Conservation (phyloP, 106 monocot genomes). For the Platanthera guangdongensis region DNA sequence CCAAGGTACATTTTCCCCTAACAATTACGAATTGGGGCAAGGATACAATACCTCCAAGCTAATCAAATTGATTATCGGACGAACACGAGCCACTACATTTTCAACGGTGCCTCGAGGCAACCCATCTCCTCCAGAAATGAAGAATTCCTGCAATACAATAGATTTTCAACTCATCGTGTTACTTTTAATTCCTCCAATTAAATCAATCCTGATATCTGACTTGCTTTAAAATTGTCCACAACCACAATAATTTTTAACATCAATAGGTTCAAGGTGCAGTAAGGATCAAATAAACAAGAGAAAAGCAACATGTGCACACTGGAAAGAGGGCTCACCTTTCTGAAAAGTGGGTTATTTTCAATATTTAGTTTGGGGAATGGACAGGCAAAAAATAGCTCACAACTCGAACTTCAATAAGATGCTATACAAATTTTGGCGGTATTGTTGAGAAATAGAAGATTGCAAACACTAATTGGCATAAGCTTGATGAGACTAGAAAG, state of each 20-base stretch:
- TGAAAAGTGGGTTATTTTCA: too few relatives aligned
- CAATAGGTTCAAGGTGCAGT: neutral
- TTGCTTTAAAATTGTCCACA: neutral
- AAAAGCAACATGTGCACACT: neutral
- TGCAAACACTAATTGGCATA: too few relatives aligned
- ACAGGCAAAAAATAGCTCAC: too few relatives aligned
- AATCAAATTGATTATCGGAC: conserved; percentile 71
- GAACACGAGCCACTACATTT: conserved; percentile 73
- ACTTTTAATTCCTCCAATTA: neutral
- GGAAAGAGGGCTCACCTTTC: too few relatives aligned
- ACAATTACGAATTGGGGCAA: neutral
- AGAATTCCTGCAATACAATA: conserved; percentile 67
- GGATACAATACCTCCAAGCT: conserved; percentile 50
- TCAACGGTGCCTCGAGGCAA: conserved; percentile 95
- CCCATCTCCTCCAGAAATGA: conserved; percentile 96
- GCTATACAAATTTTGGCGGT: too few relatives aligned
- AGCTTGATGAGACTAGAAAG: too few relatives aligned
- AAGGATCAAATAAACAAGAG: neutral
- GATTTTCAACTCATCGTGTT: neutral
- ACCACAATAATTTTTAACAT: neutral
- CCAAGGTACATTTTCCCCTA: neutral
- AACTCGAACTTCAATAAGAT: too few relatives aligned
- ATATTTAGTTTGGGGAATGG: too few relatives aligned
- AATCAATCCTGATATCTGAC: neutral
- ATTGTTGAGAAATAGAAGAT: too few relatives aligned